A percentile compares a stretch with the other conserved stretches of the same genome.
Evolutionary conservation across 441 rosid genomes (phyloP).

Genomic region (Pelargonium citronellum): DNA sequence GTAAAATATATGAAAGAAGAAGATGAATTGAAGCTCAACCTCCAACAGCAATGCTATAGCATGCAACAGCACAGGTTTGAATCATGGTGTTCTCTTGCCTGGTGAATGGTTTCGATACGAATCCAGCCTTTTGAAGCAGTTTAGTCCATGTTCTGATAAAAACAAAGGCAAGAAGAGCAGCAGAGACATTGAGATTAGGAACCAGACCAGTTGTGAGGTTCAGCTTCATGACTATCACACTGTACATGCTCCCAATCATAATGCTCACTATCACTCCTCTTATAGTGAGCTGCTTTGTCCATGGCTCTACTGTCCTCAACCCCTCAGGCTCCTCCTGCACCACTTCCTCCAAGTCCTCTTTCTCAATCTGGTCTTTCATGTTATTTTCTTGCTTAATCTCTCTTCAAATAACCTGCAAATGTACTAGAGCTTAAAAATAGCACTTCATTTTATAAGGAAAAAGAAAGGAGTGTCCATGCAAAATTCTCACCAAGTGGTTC

Average conservation of each 20-base stretch:
- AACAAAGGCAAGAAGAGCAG: slow-evolving; percentile 73
- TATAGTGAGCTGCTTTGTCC: slow-evolving; percentile 72
- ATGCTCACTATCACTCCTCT: slow-evolving; percentile 63
- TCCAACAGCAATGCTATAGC: slow-evolving; percentile 79
- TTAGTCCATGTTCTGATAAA: slow-evolving; percentile 70
- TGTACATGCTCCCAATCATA: slow-evolving; percentile 62
- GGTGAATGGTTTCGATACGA: slow-evolving; percentile 61
- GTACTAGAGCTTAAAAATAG: no score
- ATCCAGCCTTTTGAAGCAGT: slow-evolving; percentile 57
- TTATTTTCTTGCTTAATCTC: neutral
- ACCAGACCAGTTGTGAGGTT: slow-evolving; percentile 89
- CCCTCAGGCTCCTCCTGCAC: slow-evolving; percentile 30
- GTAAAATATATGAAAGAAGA: neutral
- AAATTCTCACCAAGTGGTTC: no score
- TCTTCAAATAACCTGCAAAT: no score
- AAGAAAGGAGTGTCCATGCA: no score
- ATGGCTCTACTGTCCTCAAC: slow-evolving; percentile 49
- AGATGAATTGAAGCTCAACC: slow-evolving; percentile 30
- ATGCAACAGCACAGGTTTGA: slow-evolving; percentile 89
- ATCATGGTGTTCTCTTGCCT: slow-evolving; percentile 81
- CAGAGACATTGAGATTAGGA: slow-evolving; percentile 89
- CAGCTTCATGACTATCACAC: slow-evolving; percentile 76
- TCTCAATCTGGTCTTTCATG: slow-evolving; percentile 13
- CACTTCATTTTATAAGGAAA: no score
- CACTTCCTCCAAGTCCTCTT: slow-evolving; percentile 29